These are phyloP conservation scores for Candida germanica DNA, from an alignment of 805 yeast species.

Conservation along the genomic window DNA sequence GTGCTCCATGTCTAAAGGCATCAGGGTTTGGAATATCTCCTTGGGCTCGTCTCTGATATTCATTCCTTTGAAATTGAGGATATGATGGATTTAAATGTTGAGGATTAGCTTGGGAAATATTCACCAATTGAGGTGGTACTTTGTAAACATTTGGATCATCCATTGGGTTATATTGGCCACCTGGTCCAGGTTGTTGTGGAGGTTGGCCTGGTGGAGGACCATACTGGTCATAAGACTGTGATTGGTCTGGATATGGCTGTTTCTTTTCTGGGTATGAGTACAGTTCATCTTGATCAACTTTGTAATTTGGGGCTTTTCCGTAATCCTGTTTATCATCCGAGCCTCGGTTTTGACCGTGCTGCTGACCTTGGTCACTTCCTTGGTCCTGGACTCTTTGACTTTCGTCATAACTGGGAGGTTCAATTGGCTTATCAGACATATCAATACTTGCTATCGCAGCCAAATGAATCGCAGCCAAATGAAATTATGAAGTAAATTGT, in stretches of 20 bases:
- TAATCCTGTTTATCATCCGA: no score
- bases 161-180: conserved; percentile 17
- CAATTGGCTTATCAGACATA: conserved; percentile 4
- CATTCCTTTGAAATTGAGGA: conserved; percentile 29
- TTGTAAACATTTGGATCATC: conserved; percentile 25
- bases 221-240: conserved; percentile 1
- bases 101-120: conserved; percentile 36
- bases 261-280: conserved; percentile 1
- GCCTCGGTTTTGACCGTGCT: no score
- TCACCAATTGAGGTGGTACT: conserved; percentile 33
- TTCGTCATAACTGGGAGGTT: conserved; percentile 15
- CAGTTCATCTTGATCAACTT: background rate
- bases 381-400: no score
- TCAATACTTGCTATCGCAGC: conserved; percentile 5
- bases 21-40: conserved; percentile 30
- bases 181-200: conserved; percentile 1
- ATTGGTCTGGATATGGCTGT: conserved; percentile 6
- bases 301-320: background rate
- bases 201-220: conserved; percentile 2
- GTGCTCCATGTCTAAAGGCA: conserved; percentile 32
- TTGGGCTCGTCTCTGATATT: conserved; percentile 26
- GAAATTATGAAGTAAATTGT: background rate
- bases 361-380: no score
- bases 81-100: conserved; percentile 36
- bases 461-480: no score